Evolutionary conservation across 2,329 filamentous ascomycete species (phyloP).

Genomic region (Conoideocrella luteorostrata): DNA sequence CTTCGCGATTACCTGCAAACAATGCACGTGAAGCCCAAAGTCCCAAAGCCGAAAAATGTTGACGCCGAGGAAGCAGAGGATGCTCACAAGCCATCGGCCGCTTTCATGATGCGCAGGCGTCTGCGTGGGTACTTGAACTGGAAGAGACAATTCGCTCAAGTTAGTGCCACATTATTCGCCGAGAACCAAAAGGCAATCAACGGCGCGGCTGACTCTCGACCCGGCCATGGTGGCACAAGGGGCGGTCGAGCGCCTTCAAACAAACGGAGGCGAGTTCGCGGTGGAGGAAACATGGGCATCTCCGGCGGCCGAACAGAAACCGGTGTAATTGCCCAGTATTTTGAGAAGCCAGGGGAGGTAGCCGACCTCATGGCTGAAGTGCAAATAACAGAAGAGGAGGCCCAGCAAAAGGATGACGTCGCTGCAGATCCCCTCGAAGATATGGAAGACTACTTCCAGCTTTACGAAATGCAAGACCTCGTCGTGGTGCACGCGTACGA

Average conservation of each 20-base stretch:
- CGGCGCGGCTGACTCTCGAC: constrained; percentile 54
- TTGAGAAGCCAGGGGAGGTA: constrained; percentile 78
- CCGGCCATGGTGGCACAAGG: constrained; percentile 38
- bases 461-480: constrained; percentile 86
- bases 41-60: constrained; percentile 25
- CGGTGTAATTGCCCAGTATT: constrained; percentile 68
- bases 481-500: constrained; percentile 90
- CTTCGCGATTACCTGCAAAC: constrained; percentile 85
- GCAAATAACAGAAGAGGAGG: constrained; percentile 71
- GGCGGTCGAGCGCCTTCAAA: constrained; percentile 64
- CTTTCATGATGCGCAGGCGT: constrained; percentile 84
- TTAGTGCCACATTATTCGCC: constrained; percentile 70
- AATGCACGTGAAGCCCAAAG: constrained; percentile 67
- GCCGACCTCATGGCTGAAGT: constrained; percentile 77
- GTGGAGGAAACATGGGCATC: constrained; percentile 59
- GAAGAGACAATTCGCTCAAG: constrained; percentile 83
- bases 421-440: constrained; percentile 73
- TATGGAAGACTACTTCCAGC: constrained; percentile 86
- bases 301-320: constrained; percentile 60
- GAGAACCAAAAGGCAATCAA: constrained; percentile 75
- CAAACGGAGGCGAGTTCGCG: constrained; percentile 78
- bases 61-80: constrained; percentile 42
- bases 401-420: constrained; percentile 69
- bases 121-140: constrained; percentile 82
- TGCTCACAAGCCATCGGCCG: constrained; percentile 61